Base-by-base conservation (phyloP, 2,329 filamentous ascomycete species). In the Dactylella cylindrospora region DNA sequence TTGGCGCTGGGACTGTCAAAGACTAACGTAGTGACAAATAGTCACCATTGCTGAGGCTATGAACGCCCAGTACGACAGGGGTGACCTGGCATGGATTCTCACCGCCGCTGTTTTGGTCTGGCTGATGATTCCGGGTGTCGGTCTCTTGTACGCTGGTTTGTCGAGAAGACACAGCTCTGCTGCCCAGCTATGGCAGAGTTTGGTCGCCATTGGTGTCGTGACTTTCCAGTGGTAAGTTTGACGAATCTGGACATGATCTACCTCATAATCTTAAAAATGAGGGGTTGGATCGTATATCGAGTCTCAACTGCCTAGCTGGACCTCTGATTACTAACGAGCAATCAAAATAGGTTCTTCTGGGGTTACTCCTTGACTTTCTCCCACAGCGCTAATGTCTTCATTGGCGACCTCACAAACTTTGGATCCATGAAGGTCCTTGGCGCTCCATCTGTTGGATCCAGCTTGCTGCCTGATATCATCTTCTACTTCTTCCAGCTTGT, bases 51-150 rank as follows among this genome's bases (percentile, higher is more conserved):
- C 50, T 25, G 25, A 12, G 1, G 59, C 49, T 31, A 64, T 64
- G 59, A 64, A 64, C 23, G 51, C 15, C n/a, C 59, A 64, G 44
- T 64, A 64, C 19, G 32, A 64, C 28, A 43, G 59, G 17, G 90
- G 89, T 70, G 83, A 95, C 74, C 83, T 95, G 70, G 82, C 85
- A 53, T 95, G 88, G 84, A 81, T 95, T 70, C 77, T 90, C 70
- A 82, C 83, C 47, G 83, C 82, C 31, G 59, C 59, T 8, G 64
- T 62, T 17, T 44, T 85, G 49, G 82, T 84, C 49, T 85, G 80
- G 78, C 71, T 84, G 44, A 85, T 85, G 69, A 82, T 84, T 53
- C 83, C 83, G 0, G 83, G 82, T 15, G 82, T 85, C 66, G 82
- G 82, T 40, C 75, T 85, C 5, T 73, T 85, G 0, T 85, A 85